Conservation (phyloP, 495 filamentous ascomycete genomes). For the Hyaloscypha hepaticicola region DNA sequence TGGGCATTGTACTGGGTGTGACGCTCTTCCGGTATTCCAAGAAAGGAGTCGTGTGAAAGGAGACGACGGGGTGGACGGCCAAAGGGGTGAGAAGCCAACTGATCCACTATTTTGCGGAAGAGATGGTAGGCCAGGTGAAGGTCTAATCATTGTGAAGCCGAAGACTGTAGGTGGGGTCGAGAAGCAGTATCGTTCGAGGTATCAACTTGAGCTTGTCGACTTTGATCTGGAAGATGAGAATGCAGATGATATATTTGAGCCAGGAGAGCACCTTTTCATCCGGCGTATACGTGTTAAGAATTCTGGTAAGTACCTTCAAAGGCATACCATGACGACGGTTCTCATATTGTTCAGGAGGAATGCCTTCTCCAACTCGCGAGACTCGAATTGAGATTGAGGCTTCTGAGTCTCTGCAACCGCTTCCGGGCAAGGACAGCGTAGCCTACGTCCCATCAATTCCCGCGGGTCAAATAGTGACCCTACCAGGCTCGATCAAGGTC, state of each 20-base stretch:
- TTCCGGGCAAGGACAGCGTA: not conserved
- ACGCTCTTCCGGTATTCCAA: slow-evolving; percentile 10
- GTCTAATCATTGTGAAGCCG: slow-evolving; percentile 7
- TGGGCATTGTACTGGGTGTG: slow-evolving; percentile 16
- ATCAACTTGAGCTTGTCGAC: slow-evolving; percentile 35
- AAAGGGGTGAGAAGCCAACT: not conserved
- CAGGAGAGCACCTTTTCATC: slow-evolving; percentile 43
- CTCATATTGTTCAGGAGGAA: slow-evolving; percentile 13
- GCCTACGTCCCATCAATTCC: slow-evolving; percentile 12
- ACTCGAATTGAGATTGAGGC: slow-evolving; percentile 7
- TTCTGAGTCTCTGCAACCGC: slow-evolving; percentile 10
- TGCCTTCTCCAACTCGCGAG: slow-evolving; percentile 14
- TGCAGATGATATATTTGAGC: slow-evolving; percentile 46
- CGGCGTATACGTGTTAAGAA: slow-evolving; percentile 43
- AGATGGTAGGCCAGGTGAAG: slow-evolving; percentile 14
- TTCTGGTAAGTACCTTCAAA: slow-evolving; percentile 29
- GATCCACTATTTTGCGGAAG: not conserved
- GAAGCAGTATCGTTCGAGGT: slow-evolving; percentile 9
- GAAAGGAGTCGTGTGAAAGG: not conserved
- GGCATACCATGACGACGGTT: not conserved
- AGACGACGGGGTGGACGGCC: slow-evolving; percentile 6
- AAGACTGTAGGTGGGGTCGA: slow-evolving; percentile 1
- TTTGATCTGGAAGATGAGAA: slow-evolving; percentile 41
- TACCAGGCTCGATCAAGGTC: slow-evolving; percentile 8
- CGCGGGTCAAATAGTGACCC: slow-evolving; percentile 8